These are phyloP conservation scores for Dicorynia guianensis DNA, from an alignment of 306 rosid species.

Conservation along the genomic window DNA sequence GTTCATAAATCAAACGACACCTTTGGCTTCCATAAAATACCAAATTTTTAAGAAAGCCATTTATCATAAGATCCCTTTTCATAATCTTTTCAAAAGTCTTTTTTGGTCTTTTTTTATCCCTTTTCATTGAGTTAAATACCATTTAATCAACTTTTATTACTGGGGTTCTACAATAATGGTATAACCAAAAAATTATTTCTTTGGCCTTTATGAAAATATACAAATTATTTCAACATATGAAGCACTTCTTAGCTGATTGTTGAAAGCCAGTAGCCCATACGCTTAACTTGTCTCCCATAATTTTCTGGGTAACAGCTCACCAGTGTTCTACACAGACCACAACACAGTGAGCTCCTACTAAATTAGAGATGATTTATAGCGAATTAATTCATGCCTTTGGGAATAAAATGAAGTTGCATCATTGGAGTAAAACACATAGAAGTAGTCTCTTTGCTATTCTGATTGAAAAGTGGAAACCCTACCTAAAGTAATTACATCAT, in stretches of 20 bases:
- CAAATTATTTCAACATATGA: neutral
- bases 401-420: slow-evolving; percentile 25
- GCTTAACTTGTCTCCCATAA: slow-evolving; percentile 4
- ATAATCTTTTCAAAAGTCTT: too few species aligned
- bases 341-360: neutral
- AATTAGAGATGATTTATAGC: neutral
- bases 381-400: neutral
- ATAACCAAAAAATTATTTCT: too few species aligned
- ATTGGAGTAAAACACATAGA: neutral
- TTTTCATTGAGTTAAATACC: too few species aligned
- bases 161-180: too few species aligned
- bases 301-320: neutral
- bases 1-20: too few species aligned
- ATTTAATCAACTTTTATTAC: too few species aligned
- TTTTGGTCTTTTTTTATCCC: too few species aligned
- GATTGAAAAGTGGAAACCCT: slow-evolving; percentile 28
- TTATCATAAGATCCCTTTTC: too few species aligned
- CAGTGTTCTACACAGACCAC: neutral
- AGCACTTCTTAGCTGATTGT: neutral
- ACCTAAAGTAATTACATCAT: neutral
- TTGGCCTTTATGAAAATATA: too few species aligned
- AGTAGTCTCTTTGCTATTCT: slow-evolving; percentile 6
- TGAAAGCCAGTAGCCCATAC: neutral
- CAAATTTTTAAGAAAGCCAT: too few species aligned
- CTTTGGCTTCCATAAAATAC: too few species aligned